Evolutionary conservation across 106 monocot species (phyloP).

Genomic region (Agapanthus africanus): DNA sequence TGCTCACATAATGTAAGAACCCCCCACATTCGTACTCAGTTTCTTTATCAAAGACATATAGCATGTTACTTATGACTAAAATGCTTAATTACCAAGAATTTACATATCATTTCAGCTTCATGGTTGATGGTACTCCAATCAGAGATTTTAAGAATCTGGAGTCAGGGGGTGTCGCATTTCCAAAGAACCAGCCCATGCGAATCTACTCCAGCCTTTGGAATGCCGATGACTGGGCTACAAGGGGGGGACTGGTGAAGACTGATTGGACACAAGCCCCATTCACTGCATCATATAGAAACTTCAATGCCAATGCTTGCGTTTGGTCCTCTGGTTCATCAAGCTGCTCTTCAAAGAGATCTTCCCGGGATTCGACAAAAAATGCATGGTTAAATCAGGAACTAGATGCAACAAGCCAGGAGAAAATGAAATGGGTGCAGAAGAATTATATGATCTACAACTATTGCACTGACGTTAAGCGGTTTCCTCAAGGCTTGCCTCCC

Average conservation of each 20-base stretch:
- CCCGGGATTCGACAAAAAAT: too few relatives aligned
- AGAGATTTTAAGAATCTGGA: slow-evolving; percentile 14
- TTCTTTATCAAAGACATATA: neutral
- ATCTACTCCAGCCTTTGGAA: slow-evolving; percentile 13
- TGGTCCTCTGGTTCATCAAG: slow-evolving; percentile 17
- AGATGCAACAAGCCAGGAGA: slow-evolving; percentile 4
- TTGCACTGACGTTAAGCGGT: slow-evolving; percentile 12
- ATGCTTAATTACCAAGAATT: neutral
- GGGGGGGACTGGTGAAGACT: slow-evolving; percentile 53
- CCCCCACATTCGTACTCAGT: neutral
- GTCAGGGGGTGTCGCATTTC: neutral
- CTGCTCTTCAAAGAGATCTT: neutral
- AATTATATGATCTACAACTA: slow-evolving; percentile 21
- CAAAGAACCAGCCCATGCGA: slow-evolving; percentile 13
- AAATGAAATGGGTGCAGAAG: slow-evolving; percentile 12
- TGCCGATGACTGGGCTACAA: slow-evolving; percentile 38
- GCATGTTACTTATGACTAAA: too few relatives aligned
- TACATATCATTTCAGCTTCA: neutral
- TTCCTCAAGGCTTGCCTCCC: slow-evolving; percentile 9
- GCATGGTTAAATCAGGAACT: slow-evolving; percentile 5
- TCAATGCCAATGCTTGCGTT: slow-evolving; percentile 20
- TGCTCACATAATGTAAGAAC: slow-evolving; percentile 14
- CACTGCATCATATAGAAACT: slow-evolving; percentile 33
- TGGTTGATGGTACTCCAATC: slow-evolving; percentile 10
- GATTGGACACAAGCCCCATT: slow-evolving; percentile 56